These are phyloP conservation scores for Fusarium tanahbumbuense DNA, from an alignment of 2,329 filamentous ascomycete species.

Conservation along the genomic window DNA sequence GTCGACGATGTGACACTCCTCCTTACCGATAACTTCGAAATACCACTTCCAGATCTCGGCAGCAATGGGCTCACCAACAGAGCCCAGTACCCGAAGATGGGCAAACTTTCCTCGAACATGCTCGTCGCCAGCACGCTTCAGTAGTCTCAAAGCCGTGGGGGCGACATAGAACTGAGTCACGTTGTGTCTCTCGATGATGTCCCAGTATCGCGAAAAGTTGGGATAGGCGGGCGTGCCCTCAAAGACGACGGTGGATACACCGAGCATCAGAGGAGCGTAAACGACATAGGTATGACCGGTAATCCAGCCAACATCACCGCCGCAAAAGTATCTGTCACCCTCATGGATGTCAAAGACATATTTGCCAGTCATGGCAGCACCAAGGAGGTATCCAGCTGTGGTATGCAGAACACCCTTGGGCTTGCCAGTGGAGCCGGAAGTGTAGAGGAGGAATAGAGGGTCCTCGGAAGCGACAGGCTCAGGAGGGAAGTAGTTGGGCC, in stretches of 20 bases:
- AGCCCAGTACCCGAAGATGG: constrained; percentile 88
- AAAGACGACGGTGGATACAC: constrained; percentile 95
- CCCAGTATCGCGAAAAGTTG: constrained; percentile 98
- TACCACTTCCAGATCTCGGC: constrained; percentile 99
- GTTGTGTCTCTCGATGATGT: constrained; percentile 93
- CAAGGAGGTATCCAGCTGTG: constrained; percentile 93
- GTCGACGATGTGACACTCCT: constrained; percentile 92
- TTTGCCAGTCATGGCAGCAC: constrained; percentile 93
- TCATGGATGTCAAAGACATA: constrained; percentile 99
- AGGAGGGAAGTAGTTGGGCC: constrained; percentile 90
- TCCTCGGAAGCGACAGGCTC: constrained; percentile 94
- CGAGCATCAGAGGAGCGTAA: constrained; percentile 92
- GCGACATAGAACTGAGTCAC: constrained; percentile 99
- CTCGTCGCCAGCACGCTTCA: constrained; percentile 95
- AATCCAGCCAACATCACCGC: constrained; percentile 98
- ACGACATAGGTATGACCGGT: constrained; percentile 99
- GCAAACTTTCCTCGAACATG: constrained; percentile 92
- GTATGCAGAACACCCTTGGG: constrained; percentile 99
- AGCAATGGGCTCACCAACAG: constrained; percentile 96
- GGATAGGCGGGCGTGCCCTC: constrained; percentile 98
- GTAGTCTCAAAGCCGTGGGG: constrained; percentile 88
- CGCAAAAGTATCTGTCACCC: constrained; percentile 94
- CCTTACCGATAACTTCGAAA: constrained; percentile 92
- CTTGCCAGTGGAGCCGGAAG: constrained; percentile 96
- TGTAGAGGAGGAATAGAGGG: constrained; percentile 97